Evolutionary conservation across 768 basidiomycete genomes (phyloP).

Genomic region (Suillus brevipes): DNA sequence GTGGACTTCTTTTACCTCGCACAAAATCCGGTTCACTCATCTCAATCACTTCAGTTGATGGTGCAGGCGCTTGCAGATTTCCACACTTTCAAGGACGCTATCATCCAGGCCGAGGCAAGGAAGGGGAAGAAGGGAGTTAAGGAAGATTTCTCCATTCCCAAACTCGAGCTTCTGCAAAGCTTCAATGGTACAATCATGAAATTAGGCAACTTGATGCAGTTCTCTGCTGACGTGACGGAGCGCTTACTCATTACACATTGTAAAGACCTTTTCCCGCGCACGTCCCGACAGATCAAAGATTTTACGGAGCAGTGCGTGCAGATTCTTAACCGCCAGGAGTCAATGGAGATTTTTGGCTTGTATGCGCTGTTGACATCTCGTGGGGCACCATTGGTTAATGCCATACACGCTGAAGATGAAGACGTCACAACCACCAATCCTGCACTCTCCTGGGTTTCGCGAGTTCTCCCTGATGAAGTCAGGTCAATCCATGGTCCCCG

Average conservation of each 20-base stretch:
- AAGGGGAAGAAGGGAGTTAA: slow-evolving; percentile 16
- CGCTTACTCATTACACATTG: slow-evolving; percentile 32
- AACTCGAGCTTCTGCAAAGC: slow-evolving; percentile 39
- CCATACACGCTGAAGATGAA: neutral
- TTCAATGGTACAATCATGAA: slow-evolving; percentile 14
- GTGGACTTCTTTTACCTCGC: slow-evolving; percentile 38
- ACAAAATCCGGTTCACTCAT: slow-evolving; percentile 30
- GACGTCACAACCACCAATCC: neutral
- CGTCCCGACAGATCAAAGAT: slow-evolving; percentile 28
- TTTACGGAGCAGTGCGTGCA: slow-evolving; percentile 36
- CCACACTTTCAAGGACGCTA: neutral
- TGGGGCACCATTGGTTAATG: neutral
- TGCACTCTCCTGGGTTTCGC: neutral
- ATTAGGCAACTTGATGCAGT: slow-evolving; percentile 34
- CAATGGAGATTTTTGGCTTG: slow-evolving; percentile 27
- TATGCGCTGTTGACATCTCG: neutral
- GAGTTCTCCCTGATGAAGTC: neutral
- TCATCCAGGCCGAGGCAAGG: neutral
- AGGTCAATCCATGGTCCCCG: slow-evolving; percentile 5
- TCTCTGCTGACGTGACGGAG: slow-evolving; percentile 37
- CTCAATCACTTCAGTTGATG: neutral
- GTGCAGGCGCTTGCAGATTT: slow-evolving; percentile 1
- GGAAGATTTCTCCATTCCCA: slow-evolving; percentile 36
- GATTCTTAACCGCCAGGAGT: slow-evolving; percentile 32
- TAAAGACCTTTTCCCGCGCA: slow-evolving; percentile 29